Conservation (phyloP, 495 filamentous ascomycete genomes). For the Annulohypoxylon nitens region DNA sequence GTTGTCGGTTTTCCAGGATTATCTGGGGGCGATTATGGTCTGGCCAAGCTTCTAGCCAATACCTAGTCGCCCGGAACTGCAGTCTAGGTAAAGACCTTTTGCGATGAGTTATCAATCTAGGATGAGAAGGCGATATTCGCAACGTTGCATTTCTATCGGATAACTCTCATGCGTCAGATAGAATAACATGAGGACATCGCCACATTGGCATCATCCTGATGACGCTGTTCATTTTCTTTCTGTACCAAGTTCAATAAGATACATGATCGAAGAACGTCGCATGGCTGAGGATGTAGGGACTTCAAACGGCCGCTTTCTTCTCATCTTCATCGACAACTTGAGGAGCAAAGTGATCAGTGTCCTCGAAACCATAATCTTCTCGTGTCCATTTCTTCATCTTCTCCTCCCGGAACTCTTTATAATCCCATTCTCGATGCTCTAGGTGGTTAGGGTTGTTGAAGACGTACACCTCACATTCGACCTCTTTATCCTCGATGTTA, state of each 20-base stretch:
- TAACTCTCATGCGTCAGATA: constrained; percentile 3
- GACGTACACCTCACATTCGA: constrained; percentile 81
- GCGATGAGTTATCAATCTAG: constrained; percentile 7
- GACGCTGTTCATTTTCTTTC: constrained; percentile 11
- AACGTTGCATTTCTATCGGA: constrained; percentile 37
- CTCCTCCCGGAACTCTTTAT: constrained; percentile 76
- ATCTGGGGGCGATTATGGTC: neutral
- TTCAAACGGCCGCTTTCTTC: constrained; percentile 43
- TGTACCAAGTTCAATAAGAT: constrained; percentile 9
- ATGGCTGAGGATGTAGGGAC: constrained; percentile 8
- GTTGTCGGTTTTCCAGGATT: neutral
- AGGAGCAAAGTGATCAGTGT: constrained; percentile 45
- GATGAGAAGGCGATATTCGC: neutral
- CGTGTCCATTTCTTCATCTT: constrained; percentile 70
- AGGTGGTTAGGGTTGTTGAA: constrained; percentile 67
- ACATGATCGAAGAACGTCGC: neutral
- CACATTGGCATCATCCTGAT: constrained; percentile 8
- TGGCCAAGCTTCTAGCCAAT: neutral
- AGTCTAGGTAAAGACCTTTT: neutral
- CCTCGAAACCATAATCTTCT: constrained; percentile 56
- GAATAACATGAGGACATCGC: constrained; percentile 9
- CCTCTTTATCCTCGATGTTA: constrained; percentile 68
- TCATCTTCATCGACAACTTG: constrained; percentile 35
- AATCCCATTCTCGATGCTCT: constrained; percentile 85
- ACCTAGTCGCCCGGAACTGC: neutral